Conservation (phyloP, 208 protist genomes). For the Herpetomonas muscarum region DNA sequence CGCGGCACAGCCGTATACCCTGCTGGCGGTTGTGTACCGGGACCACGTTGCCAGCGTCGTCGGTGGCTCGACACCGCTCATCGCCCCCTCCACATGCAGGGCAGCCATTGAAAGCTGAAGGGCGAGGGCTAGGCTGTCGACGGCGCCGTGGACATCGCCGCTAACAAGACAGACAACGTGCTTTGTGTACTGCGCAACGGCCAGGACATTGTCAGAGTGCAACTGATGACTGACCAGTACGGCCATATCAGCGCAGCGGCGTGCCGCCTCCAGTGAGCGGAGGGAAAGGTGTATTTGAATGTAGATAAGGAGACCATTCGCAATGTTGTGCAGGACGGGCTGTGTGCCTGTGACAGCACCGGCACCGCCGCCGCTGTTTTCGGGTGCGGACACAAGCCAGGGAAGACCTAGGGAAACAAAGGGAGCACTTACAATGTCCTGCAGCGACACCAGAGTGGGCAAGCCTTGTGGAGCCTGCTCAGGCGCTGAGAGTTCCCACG, state of each 20-base stretch:
- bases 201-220: constrained; percentile 52
- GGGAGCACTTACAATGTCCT: too few species aligned
- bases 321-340: constrained; percentile 64
- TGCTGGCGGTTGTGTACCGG: constrained; percentile 32
- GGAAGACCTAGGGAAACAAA: too few species aligned
- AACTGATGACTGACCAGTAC: constrained; percentile 75
- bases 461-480: too few species aligned
- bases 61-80: neutral
- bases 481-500: too few species aligned
- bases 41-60: neutral
- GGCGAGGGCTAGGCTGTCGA: constrained; percentile 73
- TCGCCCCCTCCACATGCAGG: neutral
- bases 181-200: constrained; percentile 69
- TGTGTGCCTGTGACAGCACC: constrained; percentile 34
- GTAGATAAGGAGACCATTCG: constrained; percentile 77
- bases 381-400: too few species aligned
- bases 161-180: constrained; percentile 53
- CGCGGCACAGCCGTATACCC: constrained; percentile 52
- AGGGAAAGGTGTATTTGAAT: constrained; percentile 66
- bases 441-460: too few species aligned
- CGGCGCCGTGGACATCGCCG: constrained; percentile 49
- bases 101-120: constrained; percentile 42
- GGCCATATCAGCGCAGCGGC: constrained; percentile 57
- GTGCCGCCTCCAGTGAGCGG: constrained; percentile 43
- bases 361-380: constrained; percentile 8